Evolutionary conservation across 805 yeast genomes (phyloP).

Genomic region (Priceomyces medius): DNA sequence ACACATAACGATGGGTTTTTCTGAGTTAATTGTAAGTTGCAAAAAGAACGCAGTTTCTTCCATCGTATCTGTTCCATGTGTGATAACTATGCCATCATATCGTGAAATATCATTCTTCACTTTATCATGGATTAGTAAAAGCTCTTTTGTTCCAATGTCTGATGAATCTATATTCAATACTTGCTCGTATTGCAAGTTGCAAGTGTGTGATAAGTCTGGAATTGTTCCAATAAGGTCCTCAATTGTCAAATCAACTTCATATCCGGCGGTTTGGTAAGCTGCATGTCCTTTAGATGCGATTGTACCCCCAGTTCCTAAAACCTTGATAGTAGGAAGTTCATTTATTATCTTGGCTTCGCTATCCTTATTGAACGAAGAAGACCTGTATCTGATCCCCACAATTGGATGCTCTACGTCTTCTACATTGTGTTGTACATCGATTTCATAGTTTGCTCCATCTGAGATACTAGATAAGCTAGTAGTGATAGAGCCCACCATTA

Average conservation of each 20-base stretch:
- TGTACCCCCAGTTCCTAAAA: conserved; percentile 47
- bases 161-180: conserved; percentile 62
- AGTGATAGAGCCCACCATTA: not conserved
- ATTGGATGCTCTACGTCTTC: conserved; percentile 30
- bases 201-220: conserved; percentile 54
- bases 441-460: conserved; percentile 10
- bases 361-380: conserved; percentile 4
- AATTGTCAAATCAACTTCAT: conserved; percentile 41
- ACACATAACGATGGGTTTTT: conserved; percentile 62
- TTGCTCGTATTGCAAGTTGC: conserved; percentile 62
- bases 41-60: conserved; percentile 67
- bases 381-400: conserved; percentile 35
- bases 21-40: conserved; percentile 44
- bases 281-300: conserved; percentile 43
- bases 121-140: conserved; percentile 46
- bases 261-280: conserved; percentile 44
- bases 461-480: conserved; percentile 1
- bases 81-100: conserved; percentile 61
- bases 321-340: conserved; percentile 36
- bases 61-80: conserved; percentile 72
- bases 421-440: conserved; percentile 21
- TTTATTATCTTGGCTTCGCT: not conserved
- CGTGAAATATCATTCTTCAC: conserved; percentile 43
- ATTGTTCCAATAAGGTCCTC: conserved; percentile 53
- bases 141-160: conserved; percentile 48